Base-by-base conservation (phyloP, 371 early-diverging fungal genomes). In the Homolaphlyctis polyrhiza region DNA sequence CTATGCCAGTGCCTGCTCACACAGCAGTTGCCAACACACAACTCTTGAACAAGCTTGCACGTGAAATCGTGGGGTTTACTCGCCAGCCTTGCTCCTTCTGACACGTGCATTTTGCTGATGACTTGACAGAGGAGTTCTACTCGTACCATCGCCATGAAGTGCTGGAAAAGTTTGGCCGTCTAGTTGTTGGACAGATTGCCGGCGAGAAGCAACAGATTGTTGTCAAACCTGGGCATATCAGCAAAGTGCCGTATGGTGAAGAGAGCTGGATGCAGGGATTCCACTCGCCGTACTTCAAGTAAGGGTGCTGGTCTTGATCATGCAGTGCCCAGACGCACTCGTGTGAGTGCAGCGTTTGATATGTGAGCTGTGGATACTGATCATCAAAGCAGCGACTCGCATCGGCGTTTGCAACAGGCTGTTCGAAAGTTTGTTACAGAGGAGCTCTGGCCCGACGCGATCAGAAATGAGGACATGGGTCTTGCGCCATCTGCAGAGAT, bases 131-230 rank as follows among this genome's bases (percentile, higher is more conserved):
- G 51, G 75, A 75, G 49, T 91, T 91, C 65, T 86, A 85, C 61
- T 84, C 81, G 48, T 75, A 87, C 33, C 90, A 91, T 70, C 75
- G 86, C 58, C 87, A 83, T 64, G 86, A 87, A 52, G 80, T 87
- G 1, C 74, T 89, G 58, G 30, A 66, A 55, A 84, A 83, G 60
- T 84, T 79, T 54, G 73, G 73, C 50, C 71, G 75, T 64, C 72
- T 85, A 33, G 64, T 66, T 58, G 74, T 87, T 54, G 87, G 86
- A 47, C 45, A 51, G 11, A 73, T 86, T 63, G 71, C 66, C n/a
- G 72, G 74, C 45, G 75, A 73, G 55, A 67, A 55, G 49, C 67
- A 43, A n/a, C 58, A 71, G 66, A 68, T 77, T 32, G 25, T 59
- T 11, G 63, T 64, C 57, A 51, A 58, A 25, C 62, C 70, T 51